Conservation (phyloP, 2,329 filamentous ascomycete genomes). For the Aspergillus thermomutatus region DNA sequence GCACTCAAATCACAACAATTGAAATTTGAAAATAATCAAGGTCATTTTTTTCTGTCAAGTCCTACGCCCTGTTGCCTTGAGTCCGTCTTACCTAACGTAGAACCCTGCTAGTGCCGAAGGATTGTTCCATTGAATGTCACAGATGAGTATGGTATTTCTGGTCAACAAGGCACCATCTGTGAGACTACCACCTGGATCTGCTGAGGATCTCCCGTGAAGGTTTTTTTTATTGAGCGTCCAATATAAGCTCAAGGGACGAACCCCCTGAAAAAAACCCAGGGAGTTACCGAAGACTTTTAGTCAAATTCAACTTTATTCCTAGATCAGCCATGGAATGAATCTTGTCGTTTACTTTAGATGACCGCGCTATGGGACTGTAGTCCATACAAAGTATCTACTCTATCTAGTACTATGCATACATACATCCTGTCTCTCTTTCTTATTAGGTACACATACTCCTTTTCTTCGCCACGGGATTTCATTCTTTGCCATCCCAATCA, state of each 20-base stretch:
- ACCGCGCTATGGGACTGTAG: neutral
- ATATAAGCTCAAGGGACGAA: constrained; percentile 24
- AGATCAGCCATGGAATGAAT: neutral
- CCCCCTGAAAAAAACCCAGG: constrained; percentile 21
- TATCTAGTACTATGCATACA: neutral
- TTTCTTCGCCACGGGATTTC: neutral
- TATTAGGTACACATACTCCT: neutral
- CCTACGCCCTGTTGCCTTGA: neutral
- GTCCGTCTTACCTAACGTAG: neutral
- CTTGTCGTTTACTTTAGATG: neutral
- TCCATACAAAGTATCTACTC: neutral
- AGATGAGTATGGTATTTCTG: neutral
- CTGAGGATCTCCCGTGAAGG: constrained; percentile 37
- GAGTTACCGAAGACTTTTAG: constrained; percentile 22
- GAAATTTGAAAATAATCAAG: neutral
- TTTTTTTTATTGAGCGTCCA: constrained; percentile 22
- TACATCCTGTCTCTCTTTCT: neutral
- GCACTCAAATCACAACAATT: neutral
- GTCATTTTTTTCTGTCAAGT: neutral
- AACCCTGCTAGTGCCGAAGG: neutral
- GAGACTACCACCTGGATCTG: constrained; percentile 24
- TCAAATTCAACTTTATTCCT: constrained; percentile 19
- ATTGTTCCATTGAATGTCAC: neutral
- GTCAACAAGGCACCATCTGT: neutral
- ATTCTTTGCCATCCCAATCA: neutral